Conservation (phyloP, 805 yeast genomes). For the Candida ortonii region DNA sequence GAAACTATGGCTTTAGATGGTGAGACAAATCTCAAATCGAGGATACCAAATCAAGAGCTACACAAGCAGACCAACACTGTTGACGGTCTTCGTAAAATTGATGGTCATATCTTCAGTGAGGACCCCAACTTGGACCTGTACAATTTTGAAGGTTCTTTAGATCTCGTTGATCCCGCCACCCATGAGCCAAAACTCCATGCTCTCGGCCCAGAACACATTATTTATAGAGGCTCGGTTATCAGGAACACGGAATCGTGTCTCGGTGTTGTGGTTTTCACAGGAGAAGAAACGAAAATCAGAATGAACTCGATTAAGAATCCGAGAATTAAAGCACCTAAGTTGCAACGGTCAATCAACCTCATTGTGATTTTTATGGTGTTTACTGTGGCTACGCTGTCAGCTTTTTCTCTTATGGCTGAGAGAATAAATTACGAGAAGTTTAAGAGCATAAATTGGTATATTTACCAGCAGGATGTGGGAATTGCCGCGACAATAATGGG, state of each 20-base stretch:
- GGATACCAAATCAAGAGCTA: slow-evolving; percentile 63
- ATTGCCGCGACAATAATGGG: slow-evolving; percentile 91
- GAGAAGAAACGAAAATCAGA: slow-evolving; percentile 93
- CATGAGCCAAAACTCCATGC: slow-evolving; percentile 46
- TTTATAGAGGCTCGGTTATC: slow-evolving; percentile 85
- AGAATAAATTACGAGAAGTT: slow-evolving; percentile 45
- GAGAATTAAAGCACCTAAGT: slow-evolving; percentile 87
- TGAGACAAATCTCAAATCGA: slow-evolving; percentile 85
- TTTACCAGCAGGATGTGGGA: slow-evolving; percentile 70
- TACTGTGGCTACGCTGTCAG: slow-evolving; percentile 69
- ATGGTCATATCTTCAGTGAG: slow-evolving; percentile 64
- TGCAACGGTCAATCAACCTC: slow-evolving; percentile 76
- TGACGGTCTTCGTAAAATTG: slow-evolving; percentile 45
- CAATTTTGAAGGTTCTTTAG: slow-evolving; percentile 80
- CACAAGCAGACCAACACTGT: slow-evolving; percentile 50
- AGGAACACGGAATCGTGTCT: slow-evolving; percentile 75
- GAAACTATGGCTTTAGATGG: slow-evolving; percentile 99
- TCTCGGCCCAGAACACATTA: slow-evolving; percentile 74
- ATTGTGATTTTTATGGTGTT: slow-evolving; percentile 87
- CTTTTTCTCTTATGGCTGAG: slow-evolving; percentile 81
- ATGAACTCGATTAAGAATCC: slow-evolving; percentile 93
- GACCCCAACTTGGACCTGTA: slow-evolving; percentile 92
- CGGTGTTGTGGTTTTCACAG: slow-evolving; percentile 87
- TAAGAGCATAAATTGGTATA: slow-evolving; percentile 65
- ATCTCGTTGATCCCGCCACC: slow-evolving; percentile 28